Evolutionary conservation across 768 basidiomycete genomes (phyloP), one percentile per base, ranked within the genome.

Genomic region (Russula earlei): DNA sequence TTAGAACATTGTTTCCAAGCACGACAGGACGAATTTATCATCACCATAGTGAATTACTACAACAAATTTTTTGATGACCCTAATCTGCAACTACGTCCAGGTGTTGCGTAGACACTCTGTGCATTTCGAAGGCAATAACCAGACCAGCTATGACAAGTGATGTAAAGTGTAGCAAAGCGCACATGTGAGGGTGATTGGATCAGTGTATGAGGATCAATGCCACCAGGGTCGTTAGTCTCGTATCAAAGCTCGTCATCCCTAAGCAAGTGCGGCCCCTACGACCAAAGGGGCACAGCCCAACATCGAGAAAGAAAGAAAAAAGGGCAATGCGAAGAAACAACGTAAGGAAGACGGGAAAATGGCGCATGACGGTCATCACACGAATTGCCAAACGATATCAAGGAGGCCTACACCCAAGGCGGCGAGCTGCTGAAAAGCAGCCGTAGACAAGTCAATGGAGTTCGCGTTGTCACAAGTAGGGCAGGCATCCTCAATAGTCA

Each of bases 401-500:
- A 89, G 73, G 55, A 71, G 62, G 59, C 91, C 91, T 22, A 75
- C 65, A 6, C 63, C 64, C 41, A 73, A 65, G 45, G 68, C 52
- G 44, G 78, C 80, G 55, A 94, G 77, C 15, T 67, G 62, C 24
- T 69, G 29, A 78, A 94, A 93, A 43, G 87, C 85, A 52, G 65
- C 81, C 48, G 62, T 52, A n/a, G 87, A 88, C 41, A 89, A 73
- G 64, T 90, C 87, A 65, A 96, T 82, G 15, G 84, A 87, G 68
- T 85, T 77, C 27, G 34, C 33, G 63, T 78, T 81, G 0, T 1
- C 0, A 45, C 62, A 62, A 19, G 82, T 82, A n/a, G 88, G 88
- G 74, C 90, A 94, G 36, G 77, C 83, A 62, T 92, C 91, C 12
- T 79, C 87, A 60, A 96, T 74, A 24, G 74, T 77, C 43, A 83